Percentiles rank a stretch among this genome's conserved stretches.
These are phyloP conservation scores for Aciculosporium take DNA, from an alignment of 2,329 filamentous ascomycete genomes.

Conservation along the genomic window DNA sequence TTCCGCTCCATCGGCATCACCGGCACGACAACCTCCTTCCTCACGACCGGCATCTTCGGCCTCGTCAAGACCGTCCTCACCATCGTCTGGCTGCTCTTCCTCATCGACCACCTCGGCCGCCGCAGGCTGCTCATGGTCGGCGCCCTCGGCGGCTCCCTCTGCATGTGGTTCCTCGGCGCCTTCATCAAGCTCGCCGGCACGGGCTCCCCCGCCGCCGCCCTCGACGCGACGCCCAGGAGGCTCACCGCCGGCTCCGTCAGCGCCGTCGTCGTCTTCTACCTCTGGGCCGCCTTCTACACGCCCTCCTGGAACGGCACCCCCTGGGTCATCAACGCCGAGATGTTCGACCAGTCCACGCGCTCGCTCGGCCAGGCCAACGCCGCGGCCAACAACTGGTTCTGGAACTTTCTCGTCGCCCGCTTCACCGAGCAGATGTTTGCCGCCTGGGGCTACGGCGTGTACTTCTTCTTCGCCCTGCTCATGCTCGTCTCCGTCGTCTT, in stretches of 20 bases:
- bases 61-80: conserved; percentile 16
- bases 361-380: conserved; percentile 59
- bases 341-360: conserved; percentile 51
- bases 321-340: conserved; percentile 64
- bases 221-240: too few species aligned
- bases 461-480: conserved; percentile 53
- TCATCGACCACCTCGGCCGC: conserved; percentile 23
- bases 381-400: conserved; percentile 58
- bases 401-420: conserved; percentile 54
- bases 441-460: conserved; percentile 47
- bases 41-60: conserved; percentile 17
- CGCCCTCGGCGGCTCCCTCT: conserved; percentile 46
- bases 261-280: conserved; percentile 54
- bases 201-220: too few species aligned
- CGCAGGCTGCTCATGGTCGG: conserved; percentile 51
- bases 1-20: conserved; percentile 16
- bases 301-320: conserved; percentile 60
- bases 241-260: conserved; percentile 40
- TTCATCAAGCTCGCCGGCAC: conserved; percentile 23
- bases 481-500: conserved; percentile 45
- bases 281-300: conserved; percentile 46
- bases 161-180: conserved; percentile 47
- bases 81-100: conserved; percentile 28
- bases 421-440: conserved; percentile 54
- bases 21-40: conserved; percentile 13